Percentiles rank a stretch among this genome's conserved stretches.
phyloP scores from a whole-genome alignment of 2,329 filamentous ascomycete species.

The Aspergillus pseudotamarii region DNA sequence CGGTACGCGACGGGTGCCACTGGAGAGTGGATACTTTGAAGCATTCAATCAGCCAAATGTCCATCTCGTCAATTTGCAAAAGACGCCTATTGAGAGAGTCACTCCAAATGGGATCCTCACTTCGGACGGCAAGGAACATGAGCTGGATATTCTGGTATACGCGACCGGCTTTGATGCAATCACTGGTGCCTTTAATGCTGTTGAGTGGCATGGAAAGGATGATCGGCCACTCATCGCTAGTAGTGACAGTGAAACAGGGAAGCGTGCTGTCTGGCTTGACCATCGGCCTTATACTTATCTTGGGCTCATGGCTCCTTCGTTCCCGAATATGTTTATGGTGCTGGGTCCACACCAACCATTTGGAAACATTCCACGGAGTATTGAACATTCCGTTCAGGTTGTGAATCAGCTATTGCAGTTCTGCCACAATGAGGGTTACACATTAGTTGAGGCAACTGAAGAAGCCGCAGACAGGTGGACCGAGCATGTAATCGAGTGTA shows the following conservation, averaged over 20 bases:
- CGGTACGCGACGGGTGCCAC: slow-evolving; percentile 54
- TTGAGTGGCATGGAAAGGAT: slow-evolving; percentile 40
- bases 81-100: slow-evolving; percentile 14
- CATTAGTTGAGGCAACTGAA: slow-evolving; percentile 44
- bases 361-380: slow-evolving; percentile 35
- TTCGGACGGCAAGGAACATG: slow-evolving; percentile 38
- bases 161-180: slow-evolving; percentile 51
- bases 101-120: slow-evolving; percentile 41
- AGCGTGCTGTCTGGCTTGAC: slow-evolving; percentile 37
- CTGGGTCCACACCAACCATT: slow-evolving; percentile 57
- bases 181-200: slow-evolving; percentile 44
- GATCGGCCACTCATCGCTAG: slow-evolving; percentile 20
- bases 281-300: slow-evolving; percentile 44
- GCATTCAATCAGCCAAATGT: slow-evolving; percentile 53
- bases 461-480: slow-evolving; percentile 49
- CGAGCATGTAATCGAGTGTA: slow-evolving; percentile 52
- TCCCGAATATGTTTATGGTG: slow-evolving; percentile 57
- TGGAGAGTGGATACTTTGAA: slow-evolving; percentile 57
- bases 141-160: slow-evolving; percentile 48
- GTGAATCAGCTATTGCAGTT: slow-evolving; percentile 40
- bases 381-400: slow-evolving; percentile 41
- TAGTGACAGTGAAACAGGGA: slow-evolving; percentile 5
- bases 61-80: slow-evolving; percentile 21
- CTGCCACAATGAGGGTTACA: slow-evolving; percentile 30
- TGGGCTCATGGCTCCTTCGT: slow-evolving; percentile 46